phyloP scores from a whole-genome alignment of 1,284 basidiomycete genomes.

The Schizophyllum commune region DNA sequence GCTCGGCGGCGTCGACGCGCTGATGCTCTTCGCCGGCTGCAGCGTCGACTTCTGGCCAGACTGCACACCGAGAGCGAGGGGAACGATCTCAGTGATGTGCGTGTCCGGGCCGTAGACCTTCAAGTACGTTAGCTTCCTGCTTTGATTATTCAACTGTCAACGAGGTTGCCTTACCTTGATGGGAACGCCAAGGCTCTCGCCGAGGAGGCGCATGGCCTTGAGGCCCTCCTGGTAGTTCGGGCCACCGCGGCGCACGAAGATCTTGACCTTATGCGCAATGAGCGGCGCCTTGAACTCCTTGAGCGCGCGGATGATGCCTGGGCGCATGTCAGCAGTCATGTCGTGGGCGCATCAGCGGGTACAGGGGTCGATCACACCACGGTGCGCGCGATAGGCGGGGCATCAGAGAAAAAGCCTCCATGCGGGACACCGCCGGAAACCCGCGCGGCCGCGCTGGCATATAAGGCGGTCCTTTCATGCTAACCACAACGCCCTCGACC shows the following conservation, averaged over 20 bases:
- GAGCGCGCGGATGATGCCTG: slow-evolving; percentile 87
- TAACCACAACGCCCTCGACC: too few relatives aligned
- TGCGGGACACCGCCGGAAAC: not conserved
- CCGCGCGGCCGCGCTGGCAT: not conserved
- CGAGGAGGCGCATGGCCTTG: slow-evolving; percentile 97
- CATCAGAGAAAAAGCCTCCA: not conserved
- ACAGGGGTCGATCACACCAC: not conserved
- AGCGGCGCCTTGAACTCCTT: slow-evolving; percentile 89
- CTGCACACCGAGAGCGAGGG: slow-evolving; percentile 88
- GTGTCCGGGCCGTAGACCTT: slow-evolving; percentile 93
- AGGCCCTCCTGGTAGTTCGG: slow-evolving; percentile 99
- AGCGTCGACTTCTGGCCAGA: slow-evolving; percentile 14
- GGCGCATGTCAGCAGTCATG: not conserved
- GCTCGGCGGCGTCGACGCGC: slow-evolving; percentile 2
- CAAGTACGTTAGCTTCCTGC: not conserved
- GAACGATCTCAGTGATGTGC: slow-evolving; percentile 98
- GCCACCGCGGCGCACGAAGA: slow-evolving; percentile 96
- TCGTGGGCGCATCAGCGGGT: not conserved
- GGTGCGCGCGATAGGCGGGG: not conserved
- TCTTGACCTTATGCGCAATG: slow-evolving; percentile 80
- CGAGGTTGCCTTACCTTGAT: slow-evolving; percentile 46
- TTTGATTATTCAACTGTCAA: not conserved
- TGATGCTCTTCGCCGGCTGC: slow-evolving; percentile 5
- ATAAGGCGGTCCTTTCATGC: not conserved
- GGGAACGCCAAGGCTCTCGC: slow-evolving; percentile 94